A percentile compares a stretch with the other conserved stretches of the same genome.
These are phyloP conservation scores for Drechslerella dactyloides DNA, from an alignment of 2,329 filamentous ascomycete genomes.

Conservation along the genomic window DNA sequence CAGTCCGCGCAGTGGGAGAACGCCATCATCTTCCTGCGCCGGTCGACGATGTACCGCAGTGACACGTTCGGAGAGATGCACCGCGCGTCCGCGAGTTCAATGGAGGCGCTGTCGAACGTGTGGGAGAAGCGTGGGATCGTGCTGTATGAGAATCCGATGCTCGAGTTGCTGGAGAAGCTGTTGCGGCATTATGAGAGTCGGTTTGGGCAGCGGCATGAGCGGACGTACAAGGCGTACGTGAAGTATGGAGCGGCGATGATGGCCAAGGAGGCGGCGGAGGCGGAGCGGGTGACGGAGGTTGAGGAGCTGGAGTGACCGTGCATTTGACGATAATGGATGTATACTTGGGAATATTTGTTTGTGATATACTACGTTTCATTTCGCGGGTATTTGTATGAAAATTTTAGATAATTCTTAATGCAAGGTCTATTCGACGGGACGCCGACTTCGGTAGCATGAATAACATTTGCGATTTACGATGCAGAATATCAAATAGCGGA, in stretches of 20 bases:
- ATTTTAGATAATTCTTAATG: too few relatives aligned
- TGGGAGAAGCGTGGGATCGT: conserved; percentile 33
- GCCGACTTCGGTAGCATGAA: too few relatives aligned
- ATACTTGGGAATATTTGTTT: too few relatives aligned
- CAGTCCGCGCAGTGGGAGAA: conserved; percentile 42
- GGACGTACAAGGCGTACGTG: conserved; percentile 45
- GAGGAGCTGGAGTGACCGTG: conserved; percentile 15
- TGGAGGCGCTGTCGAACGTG: conserved; percentile 38
- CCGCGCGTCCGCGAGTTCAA: conserved; percentile 36
- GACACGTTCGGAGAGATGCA: conserved; percentile 46
- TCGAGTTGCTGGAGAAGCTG: conserved; percentile 41
- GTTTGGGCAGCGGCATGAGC: conserved; percentile 40
- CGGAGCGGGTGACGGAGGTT: conserved; percentile 23
- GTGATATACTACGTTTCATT: too few relatives aligned
- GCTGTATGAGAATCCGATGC: conserved; percentile 32
- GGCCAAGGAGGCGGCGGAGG: conserved; percentile 19
- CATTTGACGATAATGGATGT: too few relatives aligned
- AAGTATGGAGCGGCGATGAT: conserved; percentile 42
- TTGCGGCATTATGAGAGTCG: conserved; percentile 37
- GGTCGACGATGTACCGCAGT: conserved; percentile 34
- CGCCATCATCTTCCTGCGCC: conserved; percentile 34
- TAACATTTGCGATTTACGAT: too few relatives aligned
- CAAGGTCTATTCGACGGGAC: too few relatives aligned
- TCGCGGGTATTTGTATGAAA: too few relatives aligned
- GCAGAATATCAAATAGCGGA: too few relatives aligned